Base-by-base conservation (phyloP, 805 yeast genomes). In the Ogataea angusta region DNA sequence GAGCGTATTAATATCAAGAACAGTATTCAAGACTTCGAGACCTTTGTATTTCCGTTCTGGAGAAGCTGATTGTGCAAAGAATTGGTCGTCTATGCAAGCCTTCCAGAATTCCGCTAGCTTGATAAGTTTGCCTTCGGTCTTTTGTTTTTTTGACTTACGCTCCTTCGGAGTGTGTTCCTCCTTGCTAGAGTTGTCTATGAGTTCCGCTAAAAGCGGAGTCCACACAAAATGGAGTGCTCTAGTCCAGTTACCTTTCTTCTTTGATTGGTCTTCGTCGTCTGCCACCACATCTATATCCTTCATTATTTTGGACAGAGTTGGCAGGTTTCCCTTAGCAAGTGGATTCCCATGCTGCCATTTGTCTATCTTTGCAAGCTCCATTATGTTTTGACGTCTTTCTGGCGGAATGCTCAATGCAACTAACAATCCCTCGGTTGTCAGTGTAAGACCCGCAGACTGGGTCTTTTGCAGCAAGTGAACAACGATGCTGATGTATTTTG, bases 21-120 rank as follows among this genome's bases (percentile, higher is more conserved):
- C 70, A 37, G 70, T 66, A 30, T 64, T 69, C 46, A 90, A 78
- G 9, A 89, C 73, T 51, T 85, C 85, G 52, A 90, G 78, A 0
- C 96, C 98, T 75, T 87, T 76, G 60, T 73, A 85, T 59, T 90
- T 91, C 42, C 96, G 71, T 60, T 90, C 97, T 23, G 82, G 76
- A 1, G 96, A 88, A 0, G 96, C 72, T 48, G 81, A 78, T 26
- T 77, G 78, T 5, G 85, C 69, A 51, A 91, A 90, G 45, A 85
- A 76, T 4, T 84, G 74, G 52, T 88, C 93, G 57, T 91, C 97
- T 12, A 91, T 75, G 5, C 79, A 80, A 3, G 72, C 67, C 51
- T 78, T 76, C 95, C 95, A 89, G 59, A 91, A 89, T 39, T 85
- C 93, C 7, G 67, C 59, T 29, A 78, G 56, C 3, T 68, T 59